These are phyloP conservation scores for Erythrobasidium hasegawianum DNA, from an alignment of 1,284 basidiomycete genomes.

Conservation along the genomic window DNA sequence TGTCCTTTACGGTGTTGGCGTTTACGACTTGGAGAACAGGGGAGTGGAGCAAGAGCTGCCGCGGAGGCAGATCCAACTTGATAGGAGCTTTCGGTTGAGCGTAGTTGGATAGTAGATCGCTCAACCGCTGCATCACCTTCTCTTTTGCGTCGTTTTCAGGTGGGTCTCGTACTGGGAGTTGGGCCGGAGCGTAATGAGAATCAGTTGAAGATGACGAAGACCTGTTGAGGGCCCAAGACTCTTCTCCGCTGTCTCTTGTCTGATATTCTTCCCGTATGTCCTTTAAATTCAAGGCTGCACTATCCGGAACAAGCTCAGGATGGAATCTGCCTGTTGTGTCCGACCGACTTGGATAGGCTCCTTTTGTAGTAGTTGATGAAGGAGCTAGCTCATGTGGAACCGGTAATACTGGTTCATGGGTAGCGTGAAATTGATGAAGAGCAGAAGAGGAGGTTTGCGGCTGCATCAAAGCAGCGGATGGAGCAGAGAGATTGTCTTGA, in stretches of 20 bases:
- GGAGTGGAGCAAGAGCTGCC: conserved; percentile 75
- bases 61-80: conserved; percentile 71
- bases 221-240: conserved; percentile 10
- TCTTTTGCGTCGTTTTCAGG: conserved; percentile 19
- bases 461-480: conserved; percentile 34
- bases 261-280: background rate
- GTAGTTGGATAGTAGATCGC: conserved; percentile 11
- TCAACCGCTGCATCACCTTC: conserved; percentile 30
- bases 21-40: conserved; percentile 92
- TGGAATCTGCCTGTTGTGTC: background rate
- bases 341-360: background rate
- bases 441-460: conserved; percentile 13
- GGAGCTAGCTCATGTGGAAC: conserved; percentile 3
- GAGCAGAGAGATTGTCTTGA: conserved; percentile 12
- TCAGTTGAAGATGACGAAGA: conserved; percentile 15
- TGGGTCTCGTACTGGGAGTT: background rate
- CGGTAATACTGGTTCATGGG: background rate
- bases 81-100: conserved; percentile 14
- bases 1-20: conserved; percentile 88
- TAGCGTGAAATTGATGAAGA: conserved; percentile 10
- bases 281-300: too few species aligned
- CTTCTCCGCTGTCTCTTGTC: background rate
- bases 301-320: too few species aligned
- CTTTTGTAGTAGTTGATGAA: background rate
- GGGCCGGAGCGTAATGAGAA: background rate